Evolutionary conservation across 2,329 filamentous ascomycete genomes (phyloP), one percentile per base, ranked within the genome.

Genomic region (Talaromyces verruculosus): DNA sequence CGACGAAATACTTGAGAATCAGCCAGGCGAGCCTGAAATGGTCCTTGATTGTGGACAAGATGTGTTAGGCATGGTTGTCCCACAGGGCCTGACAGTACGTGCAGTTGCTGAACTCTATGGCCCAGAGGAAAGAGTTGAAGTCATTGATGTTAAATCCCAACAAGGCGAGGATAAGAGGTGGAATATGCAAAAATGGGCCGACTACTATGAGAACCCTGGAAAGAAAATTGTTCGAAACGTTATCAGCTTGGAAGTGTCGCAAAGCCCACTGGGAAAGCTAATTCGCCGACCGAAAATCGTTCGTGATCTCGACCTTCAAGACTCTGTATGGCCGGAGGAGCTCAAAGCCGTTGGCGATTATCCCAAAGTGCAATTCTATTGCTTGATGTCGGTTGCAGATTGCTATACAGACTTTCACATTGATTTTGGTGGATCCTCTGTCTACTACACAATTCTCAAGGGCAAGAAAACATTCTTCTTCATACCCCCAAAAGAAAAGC

Each of bases 401-500:
- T 89, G 87, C 75, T 90, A 89, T 69, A 90, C 88, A 22, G 88
- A 90, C 74, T 90, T 90, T 70, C 88, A 90, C 75, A 88, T 90
- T 72, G 88, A 90, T 72, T 90, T 90, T 75, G 88, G 88, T 41
- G 88, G 88, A 5, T 90, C 88, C 3, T 90, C 88, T 1, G 88
- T 90, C 5, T 90, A 87, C 72, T 90, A 90, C 69, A 88, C 90
- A 71, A 89, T 90, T 68, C 76, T 90, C 64, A 88, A 87, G 69
- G 88, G 88, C 65, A 87, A 84, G 71, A 90, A 90, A 76, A 88
- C 87, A 0, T 90, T 90, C 75, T 89, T 90, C 75, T 90, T 90
- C 78, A 89, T 90, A 63, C 87, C 87, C 2, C 88, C 88, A 0
- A 89, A 88, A 68, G 85, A 88, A 69, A 87, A 87, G 72, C 84